These are phyloP conservation scores for Verticillium alfalfae DNA, from an alignment of 2,329 filamentous ascomycete species.

Conservation along the genomic window DNA sequence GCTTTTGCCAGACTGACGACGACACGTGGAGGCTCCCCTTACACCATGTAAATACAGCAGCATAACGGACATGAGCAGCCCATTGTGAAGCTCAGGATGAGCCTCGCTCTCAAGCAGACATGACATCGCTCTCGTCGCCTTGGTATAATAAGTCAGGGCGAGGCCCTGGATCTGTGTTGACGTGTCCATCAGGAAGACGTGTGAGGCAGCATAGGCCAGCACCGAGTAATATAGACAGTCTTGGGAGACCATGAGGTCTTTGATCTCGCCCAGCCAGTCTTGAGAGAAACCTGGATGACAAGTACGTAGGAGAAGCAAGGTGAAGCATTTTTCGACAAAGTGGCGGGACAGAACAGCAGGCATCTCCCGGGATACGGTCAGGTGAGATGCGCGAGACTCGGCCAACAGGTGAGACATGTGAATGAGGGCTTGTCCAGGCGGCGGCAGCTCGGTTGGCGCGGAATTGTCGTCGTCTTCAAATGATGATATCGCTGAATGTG, in stretches of 20 bases:
- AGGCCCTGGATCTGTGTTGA: constrained; percentile 14
- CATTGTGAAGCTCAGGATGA: constrained; percentile 13
- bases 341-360: constrained; percentile 12
- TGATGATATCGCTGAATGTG: no score
- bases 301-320: constrained; percentile 18
- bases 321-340: constrained; percentile 14
- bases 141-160: constrained; percentile 15
- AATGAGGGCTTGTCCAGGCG: no score
- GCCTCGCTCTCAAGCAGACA: constrained; percentile 7
- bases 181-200: constrained; percentile 13
- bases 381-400: no score
- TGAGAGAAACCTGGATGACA: constrained; percentile 21
- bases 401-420: no score
- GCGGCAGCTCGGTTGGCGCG: no score
- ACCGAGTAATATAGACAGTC: constrained; percentile 22
- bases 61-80: constrained; percentile 17
- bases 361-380: constrained; percentile 1
- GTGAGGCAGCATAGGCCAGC: constrained; percentile 18
- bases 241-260: constrained; percentile 17
- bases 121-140: constrained; percentile 13
- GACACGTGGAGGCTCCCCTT: not conserved
- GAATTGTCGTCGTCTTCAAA: no score
- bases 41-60: constrained; percentile 18
- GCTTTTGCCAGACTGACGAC: no score
- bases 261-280: constrained; percentile 21